Base-by-base conservation (phyloP, 495 filamentous ascomycete genomes). In the Tirmania nivea region DNA sequence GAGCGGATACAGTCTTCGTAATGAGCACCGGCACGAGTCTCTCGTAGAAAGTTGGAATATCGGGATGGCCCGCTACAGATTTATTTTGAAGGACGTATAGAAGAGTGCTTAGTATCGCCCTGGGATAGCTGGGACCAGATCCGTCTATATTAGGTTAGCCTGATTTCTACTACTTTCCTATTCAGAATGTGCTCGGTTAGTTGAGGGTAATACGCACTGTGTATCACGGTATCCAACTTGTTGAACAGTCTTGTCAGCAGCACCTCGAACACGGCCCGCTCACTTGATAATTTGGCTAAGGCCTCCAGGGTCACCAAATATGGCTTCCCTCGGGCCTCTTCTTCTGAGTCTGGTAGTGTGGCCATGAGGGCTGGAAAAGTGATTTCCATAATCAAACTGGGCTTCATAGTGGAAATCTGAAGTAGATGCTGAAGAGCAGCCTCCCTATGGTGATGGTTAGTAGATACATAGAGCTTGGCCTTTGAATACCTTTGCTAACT, bases 281-380 rank as follows among this genome's bases (percentile, higher is more conserved):
- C 81, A 14, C 72, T 68, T 52, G 76, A 78, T 8, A 86, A 74
- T 55, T 83, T 75, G 4, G 81, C 81, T 49, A 86, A 70, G 0
- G 69, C 77, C 60, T 84, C 81, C 14, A 86, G 65, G 0, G 77
- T 78, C 4, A 73, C 62, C n/a, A 75, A 50, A 59, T 81, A 83
- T 3, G 60, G 56, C 25, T 50, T 64, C 16, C 57, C 54, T 10
- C 12, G 16, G 17, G 60, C 58, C 34, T 66, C 68, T 10, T 69
- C 68, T 25, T 71, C 65, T 12, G 25, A 50, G 49, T 83, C 79
- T 4, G 81, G 81, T 1, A 86, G 67, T 31, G 75, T 73, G 1
- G 80, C 80, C 68, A 84, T 76, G 59, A 86, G 84, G 10, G 77
- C 76, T 12, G 81, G 81, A 65, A 86, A 79, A 0, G 80, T 81